Base-by-base conservation (phyloP, 2,329 filamentous ascomycete genomes). In the Alternaria viburni region DNA sequence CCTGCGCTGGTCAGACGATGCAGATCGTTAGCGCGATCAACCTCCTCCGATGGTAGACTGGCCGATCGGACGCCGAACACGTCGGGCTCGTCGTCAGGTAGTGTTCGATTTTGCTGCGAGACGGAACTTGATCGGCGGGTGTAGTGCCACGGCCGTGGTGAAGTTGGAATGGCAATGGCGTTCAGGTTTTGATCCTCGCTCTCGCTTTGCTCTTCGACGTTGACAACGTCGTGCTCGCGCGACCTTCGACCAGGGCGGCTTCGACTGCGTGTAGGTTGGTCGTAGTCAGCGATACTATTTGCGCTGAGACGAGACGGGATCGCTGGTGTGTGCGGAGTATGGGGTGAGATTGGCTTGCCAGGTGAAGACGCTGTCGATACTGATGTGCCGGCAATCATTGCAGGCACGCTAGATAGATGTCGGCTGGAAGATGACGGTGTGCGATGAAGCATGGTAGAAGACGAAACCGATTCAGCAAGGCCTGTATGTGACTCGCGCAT, bases 301-400 rank as follows among this genome's bases (percentile, higher is more conserved):
- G 96, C 93, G 75, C 93, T 97, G 21, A 99, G 83, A n/a, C 96
- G 88, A 8, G 94, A 97, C 19, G 95, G 95, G 26, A 98, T 93
- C 11, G 94, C 93, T 5, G 96, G 96, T 0, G 93, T 97, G 74
- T 98, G 94, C 1, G 94, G 93, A 0, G 93, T 97, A 75, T 95
- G 93, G 10, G 92, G 93, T 3, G 93, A 97, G 17, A 96, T 87
- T 0, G 93, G 93, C 73, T 97, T 97, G 60, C 83, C 93, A 1
- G 94, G 94, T 10, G 94, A 97, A 1, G 93, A 95, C 1, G 93
- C 95, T 11, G 90, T 90, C 5, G 94, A 97, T 68, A 93, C 85
- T 0, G 92, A 93, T 5, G 90, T 91, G 8, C 86, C 86, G 23
- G 82, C 85, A 52, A 87, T 81, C 82, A 89, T 87, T 6, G 86